phyloP scores from a whole-genome alignment of 768 basidiomycete genomes.

The Dictyophora rubrovolvata region DNA sequence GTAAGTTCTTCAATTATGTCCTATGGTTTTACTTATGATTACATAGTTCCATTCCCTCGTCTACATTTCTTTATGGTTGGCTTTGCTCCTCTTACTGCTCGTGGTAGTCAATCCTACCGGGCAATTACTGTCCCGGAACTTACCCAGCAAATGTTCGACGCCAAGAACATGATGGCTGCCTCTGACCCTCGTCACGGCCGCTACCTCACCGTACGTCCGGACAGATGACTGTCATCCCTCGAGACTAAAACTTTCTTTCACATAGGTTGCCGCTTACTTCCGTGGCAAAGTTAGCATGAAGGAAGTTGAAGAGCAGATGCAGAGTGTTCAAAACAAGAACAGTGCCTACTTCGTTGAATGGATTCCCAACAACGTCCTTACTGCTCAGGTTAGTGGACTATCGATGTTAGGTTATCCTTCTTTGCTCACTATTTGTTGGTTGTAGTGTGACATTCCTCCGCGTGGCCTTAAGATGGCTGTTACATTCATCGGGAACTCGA shows the following conservation, averaged over 20 bases:
- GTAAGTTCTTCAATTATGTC: conserved; percentile 30
- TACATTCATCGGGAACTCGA: conserved; percentile 96
- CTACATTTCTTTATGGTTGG: conserved; percentile 99
- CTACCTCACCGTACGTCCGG: conserved; percentile 74
- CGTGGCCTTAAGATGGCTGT: conserved; percentile 94
- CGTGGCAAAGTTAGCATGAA: conserved; percentile 99
- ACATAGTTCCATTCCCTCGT: conserved; percentile 89
- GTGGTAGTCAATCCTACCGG: conserved; percentile 90
- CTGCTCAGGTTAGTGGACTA: conserved; percentile 34
- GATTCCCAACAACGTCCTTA: conserved; percentile 99
- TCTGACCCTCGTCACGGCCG: conserved; percentile 94
- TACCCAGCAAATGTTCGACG: conserved; percentile 99
- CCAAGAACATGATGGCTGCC: conserved; percentile 99
- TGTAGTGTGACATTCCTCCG: conserved; percentile 95
- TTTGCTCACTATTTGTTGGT: background rate
- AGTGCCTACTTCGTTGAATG: conserved; percentile 98
- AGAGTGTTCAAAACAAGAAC: conserved; percentile 95
- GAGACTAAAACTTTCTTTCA: background rate
- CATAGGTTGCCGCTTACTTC: conserved; percentile 86
- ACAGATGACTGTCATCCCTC: background rate
- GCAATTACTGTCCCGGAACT: conserved; percentile 96
- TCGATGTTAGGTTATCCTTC: background rate
- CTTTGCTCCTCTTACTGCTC: conserved; percentile 88
- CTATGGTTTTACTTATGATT: conserved; percentile 2
- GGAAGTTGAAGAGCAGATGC: conserved; percentile 99